Conservation (phyloP, 768 basidiomycete genomes). For the Podaxis sp. region DNA sequence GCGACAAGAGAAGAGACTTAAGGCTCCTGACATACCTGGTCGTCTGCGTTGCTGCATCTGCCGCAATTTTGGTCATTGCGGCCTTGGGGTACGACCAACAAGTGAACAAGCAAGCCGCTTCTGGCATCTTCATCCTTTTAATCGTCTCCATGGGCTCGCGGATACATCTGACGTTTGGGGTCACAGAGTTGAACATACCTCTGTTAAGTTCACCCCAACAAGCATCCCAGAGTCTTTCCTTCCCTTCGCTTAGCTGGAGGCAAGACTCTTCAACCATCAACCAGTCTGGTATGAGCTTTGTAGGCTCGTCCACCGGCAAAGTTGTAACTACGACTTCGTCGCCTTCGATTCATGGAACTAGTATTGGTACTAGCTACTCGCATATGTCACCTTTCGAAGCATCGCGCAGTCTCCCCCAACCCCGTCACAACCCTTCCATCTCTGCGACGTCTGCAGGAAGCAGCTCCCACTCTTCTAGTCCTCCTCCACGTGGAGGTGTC, state of each 20-base stretch:
- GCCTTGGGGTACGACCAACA: slow-evolving; percentile 25
- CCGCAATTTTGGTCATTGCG: slow-evolving; percentile 27
- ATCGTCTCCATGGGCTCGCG: slow-evolving; percentile 33
- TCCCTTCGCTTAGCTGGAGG: not conserved
- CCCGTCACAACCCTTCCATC: not conserved
- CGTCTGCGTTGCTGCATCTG: slow-evolving; percentile 26
- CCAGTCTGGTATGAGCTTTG: not conserved
- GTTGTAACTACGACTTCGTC: not conserved
- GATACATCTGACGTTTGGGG: slow-evolving; percentile 24
- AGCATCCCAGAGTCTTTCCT: not conserved
- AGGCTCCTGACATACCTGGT: not conserved
- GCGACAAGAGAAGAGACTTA: not conserved
- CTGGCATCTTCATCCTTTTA: slow-evolving; percentile 29
- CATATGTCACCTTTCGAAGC: not conserved
- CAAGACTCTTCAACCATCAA: not conserved
- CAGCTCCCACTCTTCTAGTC: not conserved
- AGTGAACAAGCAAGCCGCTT: slow-evolving; percentile 28
- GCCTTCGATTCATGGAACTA: not conserved
- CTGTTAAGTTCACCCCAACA: not conserved
- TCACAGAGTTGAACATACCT: not conserved
- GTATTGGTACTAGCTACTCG: not conserved
- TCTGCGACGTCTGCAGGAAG: not conserved
- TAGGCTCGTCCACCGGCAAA: not conserved
- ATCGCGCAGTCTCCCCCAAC: not conserved
- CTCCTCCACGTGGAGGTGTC: too few species aligned